Base-by-base conservation (phyloP, 257 asterid genomes). In the Petunia secreta region DNA sequence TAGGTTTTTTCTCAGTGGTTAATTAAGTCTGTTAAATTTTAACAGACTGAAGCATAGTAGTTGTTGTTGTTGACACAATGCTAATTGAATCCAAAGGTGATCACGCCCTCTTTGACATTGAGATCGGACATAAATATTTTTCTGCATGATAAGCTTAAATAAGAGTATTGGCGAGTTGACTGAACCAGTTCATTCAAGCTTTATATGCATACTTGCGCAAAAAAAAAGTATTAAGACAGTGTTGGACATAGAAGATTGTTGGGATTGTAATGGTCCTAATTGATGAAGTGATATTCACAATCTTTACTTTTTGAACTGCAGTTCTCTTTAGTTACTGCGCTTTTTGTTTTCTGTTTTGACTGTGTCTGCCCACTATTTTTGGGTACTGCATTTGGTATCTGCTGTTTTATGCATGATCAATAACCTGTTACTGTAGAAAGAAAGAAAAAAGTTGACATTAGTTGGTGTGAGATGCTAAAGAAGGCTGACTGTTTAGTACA, bases 371-470 rank as follows among this genome's bases (percentile, higher is more conserved):
- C 53, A 52, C 36, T 43, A 41, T 67, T 67, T 43, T 67, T n/a
- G 62, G 62, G 46, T 11, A 73, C 78, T 73, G 13, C 44, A 50
- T 73, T 50, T 73, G 78, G 63, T 36, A 14, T 73, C 78, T 50
- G 13, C 46, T 50, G 15, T 52, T 13, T 15, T 10, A 3, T 34
- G 78, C 46, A 36, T 73, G 50, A 73, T 36, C 46, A 48, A 11
- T 34, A 11, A 71, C 60, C 60, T 25, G 44, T 34, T 34, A 48
- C 14, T 53, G 37, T 34, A 46, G 77, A 71, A 6, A 48, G 77
- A 10, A 5, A 16, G 25, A 25, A 40, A 71, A 34, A 48, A 71
- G 77, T 34, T 48, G 36, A 50, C 5, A 2, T 8, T 6, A 6
- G 37, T 50, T 46, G 41, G 16, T 8, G 58, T 25, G 16, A 44